Evolutionary conservation across 345 rosid genomes (phyloP), one percentile per base, ranked within the genome.

Genomic region (Erysimum cheiranthoides): DNA sequence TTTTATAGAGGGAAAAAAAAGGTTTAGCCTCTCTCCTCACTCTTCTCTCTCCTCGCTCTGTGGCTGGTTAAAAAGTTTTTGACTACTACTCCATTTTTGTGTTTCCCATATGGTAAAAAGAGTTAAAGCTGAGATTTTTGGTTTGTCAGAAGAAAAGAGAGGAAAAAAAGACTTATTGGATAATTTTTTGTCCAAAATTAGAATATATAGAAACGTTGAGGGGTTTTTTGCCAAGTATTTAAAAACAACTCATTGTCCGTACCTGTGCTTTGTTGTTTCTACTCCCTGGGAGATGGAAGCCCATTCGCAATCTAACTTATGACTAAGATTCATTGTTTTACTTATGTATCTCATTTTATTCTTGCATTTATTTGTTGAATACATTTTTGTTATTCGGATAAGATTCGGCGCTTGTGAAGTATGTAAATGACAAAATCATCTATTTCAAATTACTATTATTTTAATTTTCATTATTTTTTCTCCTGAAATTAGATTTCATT

Each of bases 1-100:
- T 78, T 88, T 87, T 92, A 88, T 90, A 88, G 82, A 67, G 83
- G 49, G 76, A 82, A 84, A 81, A 82, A 21, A 75, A 82, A n/a
- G n/a, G 73, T 39, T 11, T 67, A 21, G 13, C 53, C 13, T 36
- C 66, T 54, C 57, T 35, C 60, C 35, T 21, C 25, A 21, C 71
- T 50, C 71, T 50, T 4, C 35, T 25, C 43, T 57, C 43, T 57
- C 36, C 68, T 73, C 70, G 2, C 70, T 75, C 61, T 74, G 11
- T 49, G 42, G 67, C 73, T 31, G 50, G 53, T 32, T 52, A 32
- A 61, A 53, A 54, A 36, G 17, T n/a, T 69, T 59, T 51, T 52
- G 10, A 67, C 68, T 52, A 30, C 45, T 61, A n/a, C n/a, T n/a
- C n/a, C n/a, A n/a, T 18, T 46, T 61, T 30, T 63, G 42, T 47